Base-by-base conservation (phyloP, 208 protist species). In the Vickermania ingenoplastis region DNA sequence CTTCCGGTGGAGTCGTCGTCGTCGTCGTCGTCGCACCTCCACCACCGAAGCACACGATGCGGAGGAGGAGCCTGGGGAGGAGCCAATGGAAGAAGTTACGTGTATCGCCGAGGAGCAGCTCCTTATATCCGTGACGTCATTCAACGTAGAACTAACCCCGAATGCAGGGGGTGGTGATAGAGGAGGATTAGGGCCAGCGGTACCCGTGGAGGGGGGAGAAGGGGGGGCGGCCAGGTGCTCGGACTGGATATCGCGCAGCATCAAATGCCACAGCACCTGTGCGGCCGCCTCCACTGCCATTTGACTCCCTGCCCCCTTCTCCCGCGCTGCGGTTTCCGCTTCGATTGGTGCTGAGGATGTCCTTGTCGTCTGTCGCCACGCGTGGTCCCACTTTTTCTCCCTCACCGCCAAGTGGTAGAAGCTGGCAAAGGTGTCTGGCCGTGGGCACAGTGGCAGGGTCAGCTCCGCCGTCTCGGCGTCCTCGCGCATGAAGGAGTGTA, bases 381-480 rank as follows among this genome's bases (percentile, higher is more conserved):
- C 49, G 4, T 41, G 65, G 57, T 73, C 61, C 53, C 77, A 48
- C 26, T 59, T 30, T 1, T 30, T 48, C 21, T 76, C 55, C 14
- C 29, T 28, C 54, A 81, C 64, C 13, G 72, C 78, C 55, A 67
- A 64, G 0, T 2, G 1, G 45, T 65, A 61, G 52, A 81, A 64
- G 2, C 50, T 36, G 7, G 24, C 26, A 3, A 79, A 29, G 13
- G 61, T 59, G 0, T 28, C 59, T 1, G 26, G 1, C n/a, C 68
- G 31, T 1, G 73, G 65, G 41, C 73, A 72, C n/a, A 78, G 63
- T 17, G 67, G 71, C 24, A 66, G 61, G 21, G 48, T 48, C 69
- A 65, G 61, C 57, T 54, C 31, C 36, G 67, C 54, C 53, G 71
- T 57, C 53, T 73, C 54, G 7, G 57, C 59, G 50, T 58, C 54